Percentiles rank a stretch among this genome's conserved stretches.
These are phyloP conservation scores for Craterostigma plantagineum DNA, from an alignment of 257 asterid species.

Conservation along the genomic window DNA sequence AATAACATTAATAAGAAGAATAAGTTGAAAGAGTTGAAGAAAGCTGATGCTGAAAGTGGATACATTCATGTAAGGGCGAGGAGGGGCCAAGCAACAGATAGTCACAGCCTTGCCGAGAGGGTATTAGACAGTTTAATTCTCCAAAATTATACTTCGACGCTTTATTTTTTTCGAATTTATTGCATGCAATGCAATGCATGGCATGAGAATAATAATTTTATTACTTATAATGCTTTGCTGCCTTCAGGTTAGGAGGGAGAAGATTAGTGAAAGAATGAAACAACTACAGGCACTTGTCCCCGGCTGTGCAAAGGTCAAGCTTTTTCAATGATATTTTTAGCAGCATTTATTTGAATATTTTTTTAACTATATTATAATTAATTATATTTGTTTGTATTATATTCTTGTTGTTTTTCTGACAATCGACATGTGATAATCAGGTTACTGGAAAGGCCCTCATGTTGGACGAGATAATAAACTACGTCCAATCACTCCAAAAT, in stretches of 20 bases:
- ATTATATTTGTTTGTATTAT: not conserved
- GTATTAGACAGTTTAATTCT: conserved; percentile 9
- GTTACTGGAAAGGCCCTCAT: conserved; percentile 90
- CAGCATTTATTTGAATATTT: not conserved
- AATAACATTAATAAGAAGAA: too few relatives aligned
- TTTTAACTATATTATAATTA: not conserved
- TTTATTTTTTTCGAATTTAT: too few relatives aligned
- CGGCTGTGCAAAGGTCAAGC: conserved; percentile 52
- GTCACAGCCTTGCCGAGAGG: conserved; percentile 63
- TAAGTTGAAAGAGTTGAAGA: conserved; percentile 4
- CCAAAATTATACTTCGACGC: too few relatives aligned
- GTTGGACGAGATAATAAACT: conserved; percentile 86
- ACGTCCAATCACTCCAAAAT: conserved; percentile 76
- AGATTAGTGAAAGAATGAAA: conserved; percentile 45
- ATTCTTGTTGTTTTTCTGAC: not conserved
- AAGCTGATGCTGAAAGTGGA: conserved; percentile 25
- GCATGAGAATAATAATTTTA: not conserved
- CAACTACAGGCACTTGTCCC: conserved; percentile 41
- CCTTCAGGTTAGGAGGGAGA: conserved; percentile 50
- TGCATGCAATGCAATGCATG: not conserved
- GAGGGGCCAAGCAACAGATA: conserved; percentile 58
- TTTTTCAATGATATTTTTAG: not conserved
- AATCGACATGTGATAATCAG: conserved; percentile 21
- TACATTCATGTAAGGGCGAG: conserved; percentile 54
- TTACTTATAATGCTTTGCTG: not conserved